phyloP scores from a whole-genome alignment of 768 basidiomycete genomes.

The Lactarius vividus region DNA sequence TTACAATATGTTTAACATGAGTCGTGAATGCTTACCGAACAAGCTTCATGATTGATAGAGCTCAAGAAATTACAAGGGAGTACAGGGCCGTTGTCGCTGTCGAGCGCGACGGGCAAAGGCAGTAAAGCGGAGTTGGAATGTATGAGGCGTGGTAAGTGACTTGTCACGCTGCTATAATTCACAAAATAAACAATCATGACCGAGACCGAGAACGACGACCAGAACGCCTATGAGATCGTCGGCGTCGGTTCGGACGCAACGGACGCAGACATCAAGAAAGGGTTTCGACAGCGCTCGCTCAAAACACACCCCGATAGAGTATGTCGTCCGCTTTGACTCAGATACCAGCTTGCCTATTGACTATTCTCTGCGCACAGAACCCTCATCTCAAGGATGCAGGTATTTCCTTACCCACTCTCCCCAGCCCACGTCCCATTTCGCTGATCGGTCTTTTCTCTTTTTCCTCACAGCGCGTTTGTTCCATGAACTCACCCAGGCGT shows the following conservation, averaged over 20 bases:
- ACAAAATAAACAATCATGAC: constrained; percentile 3
- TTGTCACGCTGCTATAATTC: not conserved
- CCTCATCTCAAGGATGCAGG: constrained; percentile 79
- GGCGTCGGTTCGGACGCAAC: constrained; percentile 60
- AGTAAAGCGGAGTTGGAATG: constrained; percentile 20
- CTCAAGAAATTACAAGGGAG: not conserved
- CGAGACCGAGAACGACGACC: constrained; percentile 41
- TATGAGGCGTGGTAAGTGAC: not conserved
- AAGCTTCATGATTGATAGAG: constrained; percentile 18
- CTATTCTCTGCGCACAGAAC: constrained; percentile 46
- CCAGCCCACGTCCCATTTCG: not conserved
- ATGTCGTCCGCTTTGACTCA: constrained; percentile 28
- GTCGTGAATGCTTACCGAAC: constrained; percentile 17
- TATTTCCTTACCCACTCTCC: constrained; percentile 30
- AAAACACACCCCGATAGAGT: constrained; percentile 89
- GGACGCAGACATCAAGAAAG: constrained; percentile 75
- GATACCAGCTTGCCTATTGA: constrained; percentile 4
- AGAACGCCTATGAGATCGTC: constrained; percentile 73
- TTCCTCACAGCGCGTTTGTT: constrained; percentile 51
- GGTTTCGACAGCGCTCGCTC: constrained; percentile 74
- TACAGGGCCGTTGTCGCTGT: constrained; percentile 16
- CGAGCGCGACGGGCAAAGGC: constrained; percentile 13
- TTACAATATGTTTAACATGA: not conserved
- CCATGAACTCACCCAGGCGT: constrained; percentile 79
- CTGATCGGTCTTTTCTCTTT: constrained; percentile 38